Evolutionary conservation across 2,329 filamentous ascomycete species (phyloP).

Genomic region (Exophiala bonariae): DNA sequence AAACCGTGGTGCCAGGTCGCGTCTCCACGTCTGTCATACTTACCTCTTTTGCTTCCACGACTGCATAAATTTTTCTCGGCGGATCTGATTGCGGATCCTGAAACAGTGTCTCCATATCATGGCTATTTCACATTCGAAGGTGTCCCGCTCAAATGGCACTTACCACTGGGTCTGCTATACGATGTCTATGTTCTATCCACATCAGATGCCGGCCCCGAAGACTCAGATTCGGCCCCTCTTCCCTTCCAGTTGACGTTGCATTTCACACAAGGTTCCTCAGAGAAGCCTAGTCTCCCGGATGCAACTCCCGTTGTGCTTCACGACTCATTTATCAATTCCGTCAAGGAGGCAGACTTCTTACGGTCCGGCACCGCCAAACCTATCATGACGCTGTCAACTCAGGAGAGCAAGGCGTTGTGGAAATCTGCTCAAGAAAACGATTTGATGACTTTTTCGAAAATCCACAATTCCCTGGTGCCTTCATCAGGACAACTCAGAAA

Average conservation of each 20-base stretch:
- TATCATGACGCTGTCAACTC: constrained; percentile 84
- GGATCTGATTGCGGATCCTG: constrained; percentile 58
- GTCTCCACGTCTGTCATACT: constrained; percentile 66
- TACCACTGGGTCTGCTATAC: constrained; percentile 67
- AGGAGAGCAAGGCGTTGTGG: constrained; percentile 82
- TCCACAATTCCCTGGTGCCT: constrained; percentile 75
- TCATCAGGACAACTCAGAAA: constrained; percentile 71
- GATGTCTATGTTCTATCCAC: constrained; percentile 58
- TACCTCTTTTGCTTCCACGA: constrained; percentile 64
- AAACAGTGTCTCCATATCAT: constrained; percentile 46
- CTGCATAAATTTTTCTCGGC: constrained; percentile 63
- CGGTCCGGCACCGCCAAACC: constrained; percentile 85
- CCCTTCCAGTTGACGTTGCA: constrained; percentile 67
- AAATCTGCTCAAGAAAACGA: constrained; percentile 73
- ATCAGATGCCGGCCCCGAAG: constrained; percentile 38
- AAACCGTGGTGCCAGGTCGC: constrained; percentile 48
- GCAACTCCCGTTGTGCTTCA: constrained; percentile 63
- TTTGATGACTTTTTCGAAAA: constrained; percentile 67
- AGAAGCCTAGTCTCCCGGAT: constrained; percentile 59
- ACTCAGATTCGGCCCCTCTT: constrained; percentile 44
- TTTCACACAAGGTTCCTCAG: constrained; percentile 39
- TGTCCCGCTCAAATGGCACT: constrained; percentile 71
- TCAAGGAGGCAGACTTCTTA: constrained; percentile 82
- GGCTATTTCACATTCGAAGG: constrained; percentile 68
- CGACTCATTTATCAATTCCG: constrained; percentile 68